Evolutionary conservation across 1,139 yeast species (phyloP), one percentile per base, ranked within the genome.

Genomic region (Taphrina deformans): DNA sequence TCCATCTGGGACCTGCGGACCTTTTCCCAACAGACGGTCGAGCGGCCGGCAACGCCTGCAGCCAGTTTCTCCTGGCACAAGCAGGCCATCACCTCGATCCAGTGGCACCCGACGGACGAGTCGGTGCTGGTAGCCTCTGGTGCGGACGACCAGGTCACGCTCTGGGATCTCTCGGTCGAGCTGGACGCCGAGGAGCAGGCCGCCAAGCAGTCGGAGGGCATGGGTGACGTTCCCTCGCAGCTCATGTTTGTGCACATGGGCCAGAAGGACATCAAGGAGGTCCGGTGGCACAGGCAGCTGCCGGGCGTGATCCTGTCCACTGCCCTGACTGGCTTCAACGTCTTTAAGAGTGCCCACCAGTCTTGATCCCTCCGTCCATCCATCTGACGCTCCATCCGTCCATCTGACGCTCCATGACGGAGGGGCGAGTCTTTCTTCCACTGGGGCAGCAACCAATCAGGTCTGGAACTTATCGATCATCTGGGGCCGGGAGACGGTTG

Each of bases 161-260:
- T 93, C 69, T 93, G 99, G 99, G 97, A 91, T 79, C 81, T 91
- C 75, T 93, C 97, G 7, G 97, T 91, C 26, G 97, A 91, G 78
- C 97, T 97, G 7, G 97, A 91, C 77, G 97, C 91, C 74, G 97
- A 91, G 75, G 97, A 91, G 77, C 87, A 90, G 69, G 88, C 87
- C 73, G 96, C 89, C 77, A 81, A 83, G 72, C 80, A 80, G 69
- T 80, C 84, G 41, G 85, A 86, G 72, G 97, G 90, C 71, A 80
- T 93, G 71, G 87, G 86, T 70, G 96, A 89, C 72, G 89, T 93
- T 70, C 99, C 99, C 40, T 95, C 98, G 27, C 99, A 93, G 77
- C 82, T 95, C 73, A 81, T 93, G 75, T 93, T 93, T 79, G 96
- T 93, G 59, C 99, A 93, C 75, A 93, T 98, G 98, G 69, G 69